Conservation (phyloP, 2,329 filamentous ascomycete genomes). For the Mollisiaceae sp. region DNA sequence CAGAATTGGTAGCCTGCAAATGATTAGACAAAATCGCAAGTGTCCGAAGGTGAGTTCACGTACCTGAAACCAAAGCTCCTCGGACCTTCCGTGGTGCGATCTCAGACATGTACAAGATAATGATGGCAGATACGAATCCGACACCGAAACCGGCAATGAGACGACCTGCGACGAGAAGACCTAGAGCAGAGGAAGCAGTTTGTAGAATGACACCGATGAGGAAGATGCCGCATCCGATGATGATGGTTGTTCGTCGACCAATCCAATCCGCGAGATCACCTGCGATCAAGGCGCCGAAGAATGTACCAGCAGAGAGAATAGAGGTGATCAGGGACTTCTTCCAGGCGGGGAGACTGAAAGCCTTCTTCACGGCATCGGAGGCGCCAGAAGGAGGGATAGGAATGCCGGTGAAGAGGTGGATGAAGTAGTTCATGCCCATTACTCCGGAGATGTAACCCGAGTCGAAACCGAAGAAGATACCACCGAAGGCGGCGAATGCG, state of each 20-base stretch:
- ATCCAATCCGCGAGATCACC: constrained; percentile 78
- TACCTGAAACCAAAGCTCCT: constrained; percentile 71
- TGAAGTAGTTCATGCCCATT: constrained; percentile 46
- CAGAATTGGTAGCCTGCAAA: constrained; percentile 75
- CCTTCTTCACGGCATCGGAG: constrained; percentile 19
- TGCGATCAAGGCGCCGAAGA: constrained; percentile 79
- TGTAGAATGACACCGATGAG: constrained; percentile 69
- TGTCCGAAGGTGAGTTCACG: too few relatives aligned
- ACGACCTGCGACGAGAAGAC: constrained; percentile 73
- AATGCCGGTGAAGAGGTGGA: constrained; percentile 34
- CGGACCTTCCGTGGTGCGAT: constrained; percentile 72
- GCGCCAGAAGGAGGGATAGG: constrained; percentile 30
- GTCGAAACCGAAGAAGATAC: constrained; percentile 67
- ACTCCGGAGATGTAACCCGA: constrained; percentile 74
- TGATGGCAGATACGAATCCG: constrained; percentile 79
- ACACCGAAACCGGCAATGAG: constrained; percentile 78
- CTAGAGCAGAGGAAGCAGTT: constrained; percentile 55
- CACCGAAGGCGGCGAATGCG: constrained; percentile 73
- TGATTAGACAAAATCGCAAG: too few relatives aligned
- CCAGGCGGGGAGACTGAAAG: constrained; percentile 48
- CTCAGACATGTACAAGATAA: constrained; percentile 62
- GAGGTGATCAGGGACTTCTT: constrained; percentile 71
- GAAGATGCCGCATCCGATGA: constrained; percentile 67
- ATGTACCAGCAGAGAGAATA: constrained; percentile 73
- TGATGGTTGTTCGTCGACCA: constrained; percentile 74